phyloP scores from a whole-genome alignment of 257 asterid species.

The Lantana camara region DNA sequence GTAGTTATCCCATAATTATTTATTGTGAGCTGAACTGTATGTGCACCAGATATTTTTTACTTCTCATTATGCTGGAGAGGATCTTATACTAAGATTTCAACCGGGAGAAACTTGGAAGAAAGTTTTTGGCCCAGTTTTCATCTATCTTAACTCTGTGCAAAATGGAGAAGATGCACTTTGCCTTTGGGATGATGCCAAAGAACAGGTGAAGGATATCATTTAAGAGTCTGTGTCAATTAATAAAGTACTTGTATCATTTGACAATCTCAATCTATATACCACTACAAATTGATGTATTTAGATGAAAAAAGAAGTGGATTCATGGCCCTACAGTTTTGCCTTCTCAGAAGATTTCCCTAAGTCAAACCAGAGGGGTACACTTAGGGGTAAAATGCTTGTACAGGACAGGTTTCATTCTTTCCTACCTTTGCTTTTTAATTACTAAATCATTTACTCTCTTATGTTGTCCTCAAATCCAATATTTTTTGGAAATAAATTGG shows the following conservation, averaged over 20 bases:
- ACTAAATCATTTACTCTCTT: neutral
- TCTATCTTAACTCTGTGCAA: conserved; percentile 53
- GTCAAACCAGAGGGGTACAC: conserved; percentile 57
- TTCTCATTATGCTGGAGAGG: conserved; percentile 68
- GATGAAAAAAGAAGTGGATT: conserved; percentile 58
- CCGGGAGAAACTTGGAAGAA: conserved; percentile 73
- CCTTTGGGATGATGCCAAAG: conserved; percentile 71
- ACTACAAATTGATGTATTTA: conserved; percentile 20
- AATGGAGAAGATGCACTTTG: conserved; percentile 42
- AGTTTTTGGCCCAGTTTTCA: conserved; percentile 74
- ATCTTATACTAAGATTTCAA: conserved; percentile 52
- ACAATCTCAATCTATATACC: neutral
- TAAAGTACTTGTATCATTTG: conserved; percentile 2
- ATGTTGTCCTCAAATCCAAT: neutral
- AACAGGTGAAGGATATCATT: conserved; percentile 44
- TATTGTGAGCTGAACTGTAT: conserved; percentile 16
- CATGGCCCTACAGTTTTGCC: conserved; percentile 71
- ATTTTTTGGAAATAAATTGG: neutral
- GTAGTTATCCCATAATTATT: conserved; percentile 2
- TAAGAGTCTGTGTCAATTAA: neutral
- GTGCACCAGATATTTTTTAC: conserved; percentile 55
- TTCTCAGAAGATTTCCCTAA: conserved; percentile 58
- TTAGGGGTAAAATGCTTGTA: conserved; percentile 57
- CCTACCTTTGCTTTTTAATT: conserved; percentile 12
- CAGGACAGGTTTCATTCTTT: conserved; percentile 49